Evolutionary conservation across 1,139 yeast species (phyloP), one percentile per base, ranked within the genome.

Genomic region (Debaryomyces sp.): DNA sequence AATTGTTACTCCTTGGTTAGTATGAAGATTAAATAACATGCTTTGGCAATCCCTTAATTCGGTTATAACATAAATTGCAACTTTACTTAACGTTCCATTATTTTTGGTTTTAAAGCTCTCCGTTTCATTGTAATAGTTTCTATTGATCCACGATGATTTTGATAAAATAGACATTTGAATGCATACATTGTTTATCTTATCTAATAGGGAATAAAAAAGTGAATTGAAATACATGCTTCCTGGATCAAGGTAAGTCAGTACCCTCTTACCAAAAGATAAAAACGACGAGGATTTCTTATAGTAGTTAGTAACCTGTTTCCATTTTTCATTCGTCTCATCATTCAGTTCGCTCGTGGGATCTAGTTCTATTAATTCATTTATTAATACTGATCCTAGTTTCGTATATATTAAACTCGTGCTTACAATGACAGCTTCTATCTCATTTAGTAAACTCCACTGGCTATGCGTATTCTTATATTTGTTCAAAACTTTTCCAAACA

Each of bases 121-220:
- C 6, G 58, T 56, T 17, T 53, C 55, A 41, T 65, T 59, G 46
- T 61, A 69, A n/a, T 63, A 54, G 41, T 59, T 59, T 42, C 80
- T 55, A 52, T 71, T 74, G 15, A 68, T 48, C 78, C 78, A 73
- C 2, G 75, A 67, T 18, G 70, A 70, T 52, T 74, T 76, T 22
- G 72, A 64, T 32, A 76, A 58, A 6, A 73, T 71, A 1, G 78
- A 68, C 68, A 75, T 67, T 53, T 76, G 81, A 34, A 70, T 67
- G 43, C 73, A 64, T 6, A 71, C 59, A 37, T 63, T 62, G 41
- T 66, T 60, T 1, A 73, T 57, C 45, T 68, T 71, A 18, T 57
- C 59, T 3, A 73, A 46, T 29, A 73, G 60, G 4, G 58, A 49
- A 45, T 59, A 65, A 5, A 64, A 42, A n/a, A 55, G 37, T 0